These are phyloP conservation scores for Serendipita sp. DNA, from an alignment of 768 basidiomycete genomes.

Conservation along the genomic window DNA sequence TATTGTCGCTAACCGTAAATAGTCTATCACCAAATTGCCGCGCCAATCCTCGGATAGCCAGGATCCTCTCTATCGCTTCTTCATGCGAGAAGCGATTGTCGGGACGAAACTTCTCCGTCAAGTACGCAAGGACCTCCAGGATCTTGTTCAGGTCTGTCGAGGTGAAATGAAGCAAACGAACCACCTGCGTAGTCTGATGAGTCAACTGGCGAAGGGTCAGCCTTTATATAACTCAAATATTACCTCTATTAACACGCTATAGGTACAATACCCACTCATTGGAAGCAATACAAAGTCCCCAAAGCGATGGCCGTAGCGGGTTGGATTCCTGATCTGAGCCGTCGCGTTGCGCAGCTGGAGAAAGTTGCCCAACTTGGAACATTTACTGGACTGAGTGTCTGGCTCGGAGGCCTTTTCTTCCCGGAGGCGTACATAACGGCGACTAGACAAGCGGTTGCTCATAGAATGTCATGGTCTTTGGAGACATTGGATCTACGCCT, in stretches of 20 bases:
- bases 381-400: conserved; percentile 59
- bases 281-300: conserved; percentile 79
- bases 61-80: conserved; percentile 80
- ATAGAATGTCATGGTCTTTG: conserved; percentile 80
- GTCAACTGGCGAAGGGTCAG: conserved; percentile 74
- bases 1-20: background rate
- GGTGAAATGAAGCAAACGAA: conserved; percentile 92
- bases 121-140: conserved; percentile 65
- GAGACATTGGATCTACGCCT: conserved; percentile 72
- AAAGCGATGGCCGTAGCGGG: conserved; percentile 51
- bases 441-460: conserved; percentile 66
- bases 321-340: conserved; percentile 72
- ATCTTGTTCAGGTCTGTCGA: conserved; percentile 71
- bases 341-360: conserved; percentile 72
- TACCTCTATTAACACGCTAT: background rate
- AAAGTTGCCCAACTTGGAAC: conserved; percentile 47
- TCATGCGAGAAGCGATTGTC: conserved; percentile 71
- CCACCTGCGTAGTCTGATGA: conserved; percentile 82
- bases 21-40: conserved; percentile 50
- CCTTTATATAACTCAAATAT: background rate
- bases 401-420: conserved; percentile 91
- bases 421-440: conserved; percentile 95
- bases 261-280: conserved; percentile 82
- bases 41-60: conserved; percentile 54
- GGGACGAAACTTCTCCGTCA: conserved; percentile 63